Conservation (phyloP, 345 rosid genomes). For the Dovyalis caffra region DNA sequence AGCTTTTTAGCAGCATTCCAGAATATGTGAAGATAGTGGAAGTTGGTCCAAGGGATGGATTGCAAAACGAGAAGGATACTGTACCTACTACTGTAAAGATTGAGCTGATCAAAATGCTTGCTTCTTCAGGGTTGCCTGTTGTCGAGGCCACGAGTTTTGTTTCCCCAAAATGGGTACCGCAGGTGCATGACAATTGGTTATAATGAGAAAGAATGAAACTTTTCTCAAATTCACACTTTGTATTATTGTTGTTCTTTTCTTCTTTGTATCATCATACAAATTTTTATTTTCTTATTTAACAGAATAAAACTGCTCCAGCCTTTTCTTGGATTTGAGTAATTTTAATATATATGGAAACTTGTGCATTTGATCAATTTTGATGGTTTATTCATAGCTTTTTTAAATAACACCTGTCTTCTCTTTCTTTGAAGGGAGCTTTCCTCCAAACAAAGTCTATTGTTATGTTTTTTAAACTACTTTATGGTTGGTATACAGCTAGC, state of each 20-base stretch:
- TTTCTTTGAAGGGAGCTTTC: no score
- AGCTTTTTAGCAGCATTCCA: constrained; percentile 54
- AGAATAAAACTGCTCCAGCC: no score
- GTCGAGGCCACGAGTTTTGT: constrained; percentile 83
- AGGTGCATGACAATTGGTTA: constrained; percentile 30
- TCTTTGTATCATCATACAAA: not conserved
- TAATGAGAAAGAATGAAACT: no score
- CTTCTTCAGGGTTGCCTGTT: constrained; percentile 55
- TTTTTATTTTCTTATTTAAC: no score
- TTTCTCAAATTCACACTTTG: not conserved
- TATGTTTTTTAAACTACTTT: not conserved
- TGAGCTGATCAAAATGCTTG: constrained; percentile 56
- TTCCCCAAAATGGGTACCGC: constrained; percentile 85
- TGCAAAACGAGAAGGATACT: constrained; percentile 62
- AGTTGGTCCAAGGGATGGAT: constrained; percentile 77
- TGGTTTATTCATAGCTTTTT: no score
- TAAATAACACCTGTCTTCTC: no score
- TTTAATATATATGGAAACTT: no score
- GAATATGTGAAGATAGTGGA: constrained; percentile 70
- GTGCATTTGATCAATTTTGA: no score
- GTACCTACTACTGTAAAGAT: constrained; percentile 56
- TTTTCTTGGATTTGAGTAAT: no score
- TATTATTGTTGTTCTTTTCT: not conserved
- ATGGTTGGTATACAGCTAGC: constrained; percentile 40
- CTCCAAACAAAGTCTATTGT: no score